Evolutionary conservation across 805 yeast genomes (phyloP).

Genomic region (Candida fluviatilis): DNA sequence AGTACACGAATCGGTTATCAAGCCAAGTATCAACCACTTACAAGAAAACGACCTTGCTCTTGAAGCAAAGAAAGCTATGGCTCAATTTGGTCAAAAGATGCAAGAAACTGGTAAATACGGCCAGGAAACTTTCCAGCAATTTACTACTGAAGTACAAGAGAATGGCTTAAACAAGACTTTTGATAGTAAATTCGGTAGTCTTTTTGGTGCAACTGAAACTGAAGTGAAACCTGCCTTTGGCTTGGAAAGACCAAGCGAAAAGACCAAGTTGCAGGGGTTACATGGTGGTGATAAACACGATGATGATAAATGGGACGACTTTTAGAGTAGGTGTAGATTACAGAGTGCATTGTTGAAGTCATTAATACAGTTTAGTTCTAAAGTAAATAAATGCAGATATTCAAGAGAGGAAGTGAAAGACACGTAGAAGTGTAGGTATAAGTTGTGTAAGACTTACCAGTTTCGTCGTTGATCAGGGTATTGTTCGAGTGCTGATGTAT

Average conservation of each 20-base stretch:
- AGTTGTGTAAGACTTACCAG: too few relatives aligned
- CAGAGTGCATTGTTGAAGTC: too few relatives aligned
- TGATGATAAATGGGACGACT: constrained; percentile 69
- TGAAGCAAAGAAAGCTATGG: constrained; percentile 90
- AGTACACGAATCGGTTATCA: constrained; percentile 83
- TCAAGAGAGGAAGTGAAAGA: too few relatives aligned
- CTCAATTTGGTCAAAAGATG: constrained; percentile 92
- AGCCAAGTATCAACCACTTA: constrained; percentile 83
- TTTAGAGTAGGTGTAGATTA: constrained; percentile 32
- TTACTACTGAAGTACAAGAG: constrained; percentile 44
- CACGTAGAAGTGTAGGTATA: too few relatives aligned
- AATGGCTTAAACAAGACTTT: constrained; percentile 41
- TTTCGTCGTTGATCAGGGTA: too few relatives aligned
- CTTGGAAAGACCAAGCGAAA: constrained; percentile 50
- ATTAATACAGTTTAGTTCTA: too few relatives aligned
- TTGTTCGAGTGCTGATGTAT: too few relatives aligned
- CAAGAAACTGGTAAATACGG: constrained; percentile 83
- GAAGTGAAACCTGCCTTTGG: constrained; percentile 67
- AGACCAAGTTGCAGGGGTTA: constrained; percentile 53
- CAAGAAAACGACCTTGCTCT: constrained; percentile 70
- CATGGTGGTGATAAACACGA: constrained; percentile 37
- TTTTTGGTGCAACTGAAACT: constrained; percentile 58
- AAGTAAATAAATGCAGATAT: too few relatives aligned
- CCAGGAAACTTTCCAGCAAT: constrained; percentile 57
- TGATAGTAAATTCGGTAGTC: constrained; percentile 43